Conservation (phyloP, 441 rosid species). For the Populus hybrid region DNA sequence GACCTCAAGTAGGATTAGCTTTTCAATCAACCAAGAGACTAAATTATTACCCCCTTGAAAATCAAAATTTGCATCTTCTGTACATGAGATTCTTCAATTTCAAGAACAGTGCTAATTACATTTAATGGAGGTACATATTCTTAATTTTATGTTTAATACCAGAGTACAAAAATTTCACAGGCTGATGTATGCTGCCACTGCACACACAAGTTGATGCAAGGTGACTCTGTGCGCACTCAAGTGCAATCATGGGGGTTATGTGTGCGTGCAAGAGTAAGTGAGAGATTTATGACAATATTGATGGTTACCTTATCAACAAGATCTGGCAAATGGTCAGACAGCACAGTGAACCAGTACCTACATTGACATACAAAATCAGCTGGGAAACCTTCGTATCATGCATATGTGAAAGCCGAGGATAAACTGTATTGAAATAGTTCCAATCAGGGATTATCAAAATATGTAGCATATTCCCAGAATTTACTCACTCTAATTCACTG, state of each 20-base stretch:
- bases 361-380: constrained; percentile 24
- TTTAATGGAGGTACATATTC: background rate
- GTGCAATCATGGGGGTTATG: background rate
- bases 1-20: background rate
- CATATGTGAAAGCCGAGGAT: background rate
- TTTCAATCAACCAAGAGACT: background rate
- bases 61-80: background rate
- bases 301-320: constrained; percentile 83
- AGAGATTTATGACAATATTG: background rate
- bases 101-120: background rate
- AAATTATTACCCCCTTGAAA: background rate
- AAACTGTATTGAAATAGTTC: background rate
- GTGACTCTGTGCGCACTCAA: background rate
- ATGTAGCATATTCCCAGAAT: constrained; percentile 11
- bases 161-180: background rate
- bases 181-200: background rate
- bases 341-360: constrained; percentile 96
- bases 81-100: background rate
- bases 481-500: constrained; percentile 85
- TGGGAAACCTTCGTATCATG: constrained; percentile 6
- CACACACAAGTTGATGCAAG: background rate
- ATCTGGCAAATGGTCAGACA: constrained; percentile 89
- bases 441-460: constrained; percentile 7
- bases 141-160: no score
- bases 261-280: constrained; percentile 7